These are phyloP conservation scores for Trifolium pratense DNA, from an alignment of 306 rosid species.

Conservation along the genomic window DNA sequence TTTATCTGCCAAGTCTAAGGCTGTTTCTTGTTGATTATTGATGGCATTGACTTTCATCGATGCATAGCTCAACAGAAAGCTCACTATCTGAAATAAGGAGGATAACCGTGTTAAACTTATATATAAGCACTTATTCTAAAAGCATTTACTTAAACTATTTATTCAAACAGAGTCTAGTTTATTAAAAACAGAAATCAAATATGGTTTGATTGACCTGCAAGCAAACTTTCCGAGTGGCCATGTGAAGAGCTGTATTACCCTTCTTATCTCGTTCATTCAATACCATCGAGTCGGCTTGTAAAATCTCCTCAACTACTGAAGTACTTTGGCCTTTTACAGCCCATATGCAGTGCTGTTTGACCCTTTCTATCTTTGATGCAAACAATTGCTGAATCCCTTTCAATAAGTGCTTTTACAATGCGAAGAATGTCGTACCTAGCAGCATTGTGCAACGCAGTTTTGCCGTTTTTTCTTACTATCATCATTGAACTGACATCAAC, in stretches of 20 bases:
- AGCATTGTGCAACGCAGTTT: constrained; percentile 86
- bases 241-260: constrained; percentile 89
- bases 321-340: constrained; percentile 82
- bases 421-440: constrained; percentile 70
- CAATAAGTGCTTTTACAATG: constrained; percentile 67
- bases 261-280: constrained; percentile 86
- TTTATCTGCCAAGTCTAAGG: constrained; percentile 90
- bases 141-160: too few relatives aligned
- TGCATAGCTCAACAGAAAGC: constrained; percentile 56
- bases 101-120: constrained; percentile 27
- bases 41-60: constrained; percentile 72
- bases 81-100: constrained; percentile 61
- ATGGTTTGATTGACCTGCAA: constrained; percentile 58
- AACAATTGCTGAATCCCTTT: constrained; percentile 65
- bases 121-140: too few relatives aligned
- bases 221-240: constrained; percentile 89
- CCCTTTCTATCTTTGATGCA: constrained; percentile 82
- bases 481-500: constrained; percentile 63
- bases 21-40: constrained; percentile 76
- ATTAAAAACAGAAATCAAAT: constrained; percentile 13
- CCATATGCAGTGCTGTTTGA: constrained; percentile 97
- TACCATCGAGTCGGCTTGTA: constrained; percentile 58
- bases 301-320: constrained; percentile 70
- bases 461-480: constrained; percentile 91
- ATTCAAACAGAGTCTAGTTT: neutral